phyloP scores from a whole-genome alignment of 306 rosid genomes.

The Argentina anserina region DNA sequence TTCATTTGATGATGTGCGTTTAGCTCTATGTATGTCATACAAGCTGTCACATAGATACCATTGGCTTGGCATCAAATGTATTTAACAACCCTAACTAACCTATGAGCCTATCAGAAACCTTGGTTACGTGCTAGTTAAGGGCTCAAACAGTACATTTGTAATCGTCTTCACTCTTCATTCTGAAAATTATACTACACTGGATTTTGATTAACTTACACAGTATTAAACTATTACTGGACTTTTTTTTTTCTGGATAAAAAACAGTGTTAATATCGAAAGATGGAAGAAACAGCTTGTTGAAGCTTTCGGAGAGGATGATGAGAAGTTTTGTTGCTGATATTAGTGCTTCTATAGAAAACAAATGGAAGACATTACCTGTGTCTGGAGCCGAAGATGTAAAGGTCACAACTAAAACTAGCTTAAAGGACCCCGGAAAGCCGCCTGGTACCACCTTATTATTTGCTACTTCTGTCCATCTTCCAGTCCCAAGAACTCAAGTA shows the following conservation, averaged over 20 bases:
- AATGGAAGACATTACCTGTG: constrained; percentile 30
- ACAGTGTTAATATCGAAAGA: background rate
- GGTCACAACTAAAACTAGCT: constrained; percentile 15
- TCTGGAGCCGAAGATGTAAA: constrained; percentile 22
- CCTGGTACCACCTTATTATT: constrained; percentile 25
- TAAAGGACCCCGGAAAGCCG: constrained; percentile 20
- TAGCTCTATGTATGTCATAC: too few species aligned
- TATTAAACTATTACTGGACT: background rate
- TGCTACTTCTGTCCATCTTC: constrained; percentile 31
- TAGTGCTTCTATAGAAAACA: constrained; percentile 23
- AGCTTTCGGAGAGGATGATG: constrained; percentile 50
- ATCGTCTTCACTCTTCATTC: background rate
- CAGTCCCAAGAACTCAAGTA: constrained; percentile 29
- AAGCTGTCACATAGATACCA: background rate
- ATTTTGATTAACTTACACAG: background rate
- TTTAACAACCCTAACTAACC: too few species aligned
- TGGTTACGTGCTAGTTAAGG: background rate
- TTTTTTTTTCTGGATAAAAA: background rate
- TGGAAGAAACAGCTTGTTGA: constrained; percentile 44
- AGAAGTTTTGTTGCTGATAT: constrained; percentile 16
- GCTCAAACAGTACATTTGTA: background rate
- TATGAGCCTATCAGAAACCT: background rate
- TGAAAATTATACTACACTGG: background rate
- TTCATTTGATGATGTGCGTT: too few species aligned
- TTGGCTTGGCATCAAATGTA: background rate